phyloP scores from a whole-genome alignment of 805 yeast species.

The Ogataea thermomethanolica region DNA sequence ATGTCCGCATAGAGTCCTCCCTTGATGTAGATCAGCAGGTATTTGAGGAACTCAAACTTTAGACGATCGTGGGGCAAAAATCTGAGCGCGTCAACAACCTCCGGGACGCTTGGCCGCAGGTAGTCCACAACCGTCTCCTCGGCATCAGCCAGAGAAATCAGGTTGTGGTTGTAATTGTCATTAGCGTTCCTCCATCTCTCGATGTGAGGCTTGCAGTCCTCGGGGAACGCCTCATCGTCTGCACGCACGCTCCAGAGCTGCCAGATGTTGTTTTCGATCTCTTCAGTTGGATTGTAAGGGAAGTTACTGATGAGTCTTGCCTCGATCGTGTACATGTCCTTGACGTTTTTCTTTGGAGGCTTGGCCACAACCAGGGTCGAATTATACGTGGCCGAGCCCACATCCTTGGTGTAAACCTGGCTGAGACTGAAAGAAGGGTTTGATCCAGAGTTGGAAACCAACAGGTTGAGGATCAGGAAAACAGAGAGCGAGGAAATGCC shows the following conservation, averaged over 20 bases:
- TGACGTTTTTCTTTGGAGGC: conserved; percentile 28
- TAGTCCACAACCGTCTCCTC: conserved; percentile 27
- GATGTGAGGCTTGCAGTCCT: conserved; percentile 28
- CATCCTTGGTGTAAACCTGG: conserved; percentile 21
- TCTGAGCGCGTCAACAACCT: conserved; percentile 47
- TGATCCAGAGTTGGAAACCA: conserved; percentile 15
- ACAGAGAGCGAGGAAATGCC: conserved; percentile 21
- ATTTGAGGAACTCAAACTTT: conserved; percentile 52
- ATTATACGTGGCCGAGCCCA: conserved; percentile 15
- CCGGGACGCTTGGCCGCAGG: conserved; percentile 40
- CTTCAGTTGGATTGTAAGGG: conserved; percentile 27
- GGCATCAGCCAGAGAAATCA: conserved; percentile 30
- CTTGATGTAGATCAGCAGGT: conserved; percentile 44
- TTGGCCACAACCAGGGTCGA: conserved; percentile 11
- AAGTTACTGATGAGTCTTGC: conserved; percentile 28
- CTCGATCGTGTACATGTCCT: conserved; percentile 30
- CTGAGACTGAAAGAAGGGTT: conserved; percentile 15
- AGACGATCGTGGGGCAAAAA: conserved; percentile 48
- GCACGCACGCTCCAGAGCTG: conserved; percentile 30
- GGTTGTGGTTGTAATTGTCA: conserved; percentile 30
- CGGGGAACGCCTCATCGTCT: conserved; percentile 31
- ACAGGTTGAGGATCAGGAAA: conserved; percentile 20
- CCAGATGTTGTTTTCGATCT: conserved; percentile 30
- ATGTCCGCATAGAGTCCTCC: conserved; percentile 67
- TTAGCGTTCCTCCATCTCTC: conserved; percentile 34